Evolutionary conservation across 345 rosid genomes (phyloP).

Genomic region (Eucalyptus tenuipes): DNA sequence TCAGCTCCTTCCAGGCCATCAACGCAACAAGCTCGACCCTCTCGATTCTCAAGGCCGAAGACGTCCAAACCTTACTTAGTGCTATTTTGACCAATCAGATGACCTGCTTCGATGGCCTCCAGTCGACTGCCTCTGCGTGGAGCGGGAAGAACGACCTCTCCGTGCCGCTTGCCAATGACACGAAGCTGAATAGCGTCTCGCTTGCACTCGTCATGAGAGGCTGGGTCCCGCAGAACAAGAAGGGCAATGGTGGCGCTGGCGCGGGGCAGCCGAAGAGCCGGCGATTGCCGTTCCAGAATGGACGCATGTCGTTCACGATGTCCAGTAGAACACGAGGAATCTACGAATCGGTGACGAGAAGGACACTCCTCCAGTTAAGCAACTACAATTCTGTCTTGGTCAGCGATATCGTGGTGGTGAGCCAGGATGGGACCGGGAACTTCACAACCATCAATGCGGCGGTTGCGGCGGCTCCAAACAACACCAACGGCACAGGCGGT

Average conservation of each 20-base stretch:
- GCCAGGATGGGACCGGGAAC: slow-evolving; percentile 61
- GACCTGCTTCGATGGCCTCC: slow-evolving; percentile 63
- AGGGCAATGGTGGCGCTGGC: neutral
- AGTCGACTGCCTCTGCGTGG: slow-evolving; percentile 36
- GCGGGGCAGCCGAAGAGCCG: neutral
- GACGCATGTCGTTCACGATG: slow-evolving; percentile 49
- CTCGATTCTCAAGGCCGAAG: slow-evolving; percentile 35
- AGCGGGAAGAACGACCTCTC: slow-evolving; percentile 37
- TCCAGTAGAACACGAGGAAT: slow-evolving; percentile 29
- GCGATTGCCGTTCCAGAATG: slow-evolving; percentile 1
- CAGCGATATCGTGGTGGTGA: slow-evolving; percentile 54
- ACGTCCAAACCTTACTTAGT: slow-evolving; percentile 56
- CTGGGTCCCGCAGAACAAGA: slow-evolving; percentile 57
- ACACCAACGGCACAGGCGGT: slow-evolving; percentile 33
- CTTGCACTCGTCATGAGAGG: slow-evolving; percentile 63
- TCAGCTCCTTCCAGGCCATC: slow-evolving; percentile 27
- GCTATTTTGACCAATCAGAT: slow-evolving; percentile 74
- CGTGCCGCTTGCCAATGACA: slow-evolving; percentile 43
- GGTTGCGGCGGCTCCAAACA: slow-evolving; percentile 61
- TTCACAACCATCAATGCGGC: slow-evolving; percentile 69
- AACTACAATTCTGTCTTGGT: slow-evolving; percentile 10
- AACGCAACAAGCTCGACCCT: slow-evolving; percentile 20
- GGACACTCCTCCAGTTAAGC: slow-evolving; percentile 39
- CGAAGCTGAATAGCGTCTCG: slow-evolving; percentile 66
- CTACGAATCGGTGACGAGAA: slow-evolving; percentile 39